Base-by-base conservation (phyloP, 1,284 basidiomycete genomes). In the Leccinum huronense region DNA sequence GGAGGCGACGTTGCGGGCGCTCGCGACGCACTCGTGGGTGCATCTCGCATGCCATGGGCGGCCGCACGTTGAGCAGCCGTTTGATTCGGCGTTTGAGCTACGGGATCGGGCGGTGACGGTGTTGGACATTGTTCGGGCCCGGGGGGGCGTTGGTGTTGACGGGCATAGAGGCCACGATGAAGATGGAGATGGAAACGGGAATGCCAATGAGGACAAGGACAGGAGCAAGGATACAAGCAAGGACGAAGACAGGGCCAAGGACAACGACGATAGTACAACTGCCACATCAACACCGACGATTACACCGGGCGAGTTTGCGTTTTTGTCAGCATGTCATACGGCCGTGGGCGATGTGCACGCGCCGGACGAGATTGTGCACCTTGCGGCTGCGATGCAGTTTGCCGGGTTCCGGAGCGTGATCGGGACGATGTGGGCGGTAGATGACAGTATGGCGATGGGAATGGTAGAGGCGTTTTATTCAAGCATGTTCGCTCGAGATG, bases 21-120 rank as follows among this genome's bases (percentile, higher is more conserved):
- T 75, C 11, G 45, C 63, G 19, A 61, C 66, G 6, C 71, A 73
- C 53, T 31, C 64, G 0, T 77, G 77, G 70, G 66, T 62, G 0
- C 75, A 78, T 34, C 58, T 78, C 7, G 71, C 75, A 1, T 77
- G 72, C 6, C 76, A 76, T 33, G 77, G 68, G 0, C 62, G 34
- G 0, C 63, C 67, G 4, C 57, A 66, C 31, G 8, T 45, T 1
- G 27, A 65, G 0, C 67, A 71, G 2, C 76, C 78, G 0, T 76
- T 80, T 16, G 68, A 73, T 1, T 70, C 76, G 0, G 65, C 67
- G 0, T 77, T 80, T 40, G 66, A 68, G 1, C 63, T 79, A 5
- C 55, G 69, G 5, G 73, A 75, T 33, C 67, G 69, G 3, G 66
- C 60, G 0, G 61, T 76, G 51, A 73, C 71, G 0, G 62, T 80